phyloP scores from a whole-genome alignment of 306 rosid species.

The Glycine soja region DNA sequence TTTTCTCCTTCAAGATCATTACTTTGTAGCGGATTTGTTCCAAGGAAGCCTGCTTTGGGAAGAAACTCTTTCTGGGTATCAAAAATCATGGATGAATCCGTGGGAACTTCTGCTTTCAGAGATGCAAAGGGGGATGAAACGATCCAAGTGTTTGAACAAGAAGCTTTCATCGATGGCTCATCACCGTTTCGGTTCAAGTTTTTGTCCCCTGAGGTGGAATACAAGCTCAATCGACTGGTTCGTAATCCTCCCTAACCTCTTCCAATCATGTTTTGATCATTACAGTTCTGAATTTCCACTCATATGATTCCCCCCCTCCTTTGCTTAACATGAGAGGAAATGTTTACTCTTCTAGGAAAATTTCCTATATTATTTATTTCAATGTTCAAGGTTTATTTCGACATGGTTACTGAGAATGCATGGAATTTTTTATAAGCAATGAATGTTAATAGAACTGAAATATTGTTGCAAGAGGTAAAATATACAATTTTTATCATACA shows the following conservation, averaged over 20 bases:
- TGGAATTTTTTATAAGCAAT: conserved; percentile 14
- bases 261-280: background rate
- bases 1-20: conserved; percentile 51
- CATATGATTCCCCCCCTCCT: background rate
- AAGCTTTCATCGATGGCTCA: conserved; percentile 56
- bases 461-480: background rate
- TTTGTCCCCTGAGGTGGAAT: conserved; percentile 51
- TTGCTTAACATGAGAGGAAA: background rate
- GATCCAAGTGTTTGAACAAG: conserved; percentile 62
- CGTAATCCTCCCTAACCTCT: conserved; percentile 38
- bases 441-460: background rate
- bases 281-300: conserved; percentile 13
- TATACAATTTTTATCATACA: background rate
- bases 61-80: conserved; percentile 40
- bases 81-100: conserved; percentile 52
- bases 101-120: conserved; percentile 47
- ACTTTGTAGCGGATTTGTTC: conserved; percentile 41
- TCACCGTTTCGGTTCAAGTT: conserved; percentile 42
- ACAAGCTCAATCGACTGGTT: conserved; percentile 74
- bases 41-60: conserved; percentile 32
- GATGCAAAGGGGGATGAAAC: conserved; percentile 54
- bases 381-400: background rate
- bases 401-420: background rate
- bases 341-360: background rate
- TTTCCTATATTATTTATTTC: background rate